Conservation (phyloP, 345 rosid species). For the Rubroshorea leprosula region DNA sequence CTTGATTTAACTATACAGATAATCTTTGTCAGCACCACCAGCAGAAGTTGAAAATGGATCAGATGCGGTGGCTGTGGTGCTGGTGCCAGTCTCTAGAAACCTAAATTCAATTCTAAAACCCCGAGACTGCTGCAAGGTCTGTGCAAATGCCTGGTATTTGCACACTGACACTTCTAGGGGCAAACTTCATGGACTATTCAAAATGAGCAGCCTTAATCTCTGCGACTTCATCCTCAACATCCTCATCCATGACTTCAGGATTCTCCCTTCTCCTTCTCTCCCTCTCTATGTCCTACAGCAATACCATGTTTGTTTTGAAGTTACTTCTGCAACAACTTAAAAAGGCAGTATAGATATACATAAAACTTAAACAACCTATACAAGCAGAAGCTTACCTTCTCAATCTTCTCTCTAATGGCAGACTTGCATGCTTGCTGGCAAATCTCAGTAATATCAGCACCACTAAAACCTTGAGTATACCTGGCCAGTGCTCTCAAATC, state of each 20-base stretch:
- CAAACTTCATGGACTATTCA: conserved; percentile 50
- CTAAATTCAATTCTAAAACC: conserved; percentile 41
- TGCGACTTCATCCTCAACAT: conserved; percentile 42
- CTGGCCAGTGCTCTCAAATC: conserved; percentile 57
- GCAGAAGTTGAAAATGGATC: conserved; percentile 38
- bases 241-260: conserved; percentile 54
- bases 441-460: conserved; percentile 65
- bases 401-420: conserved; percentile 66
- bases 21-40: conserved; percentile 33
- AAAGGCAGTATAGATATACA: neutral
- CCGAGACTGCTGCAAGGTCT: conserved; percentile 44
- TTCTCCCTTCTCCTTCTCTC: conserved; percentile 30
- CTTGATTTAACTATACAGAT: conserved; percentile 32
- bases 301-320: conserved; percentile 1
- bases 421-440: conserved; percentile 65
- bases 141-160: conserved; percentile 40
- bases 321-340: neutral
- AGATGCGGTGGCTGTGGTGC: conserved; percentile 12
- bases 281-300: conserved; percentile 40
- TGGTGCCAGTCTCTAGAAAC: conserved; percentile 23
- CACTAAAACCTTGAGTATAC: conserved; percentile 61
- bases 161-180: conserved; percentile 41
- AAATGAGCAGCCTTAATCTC: conserved; percentile 50
- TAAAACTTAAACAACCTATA: neutral
- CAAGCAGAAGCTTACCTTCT: conserved; percentile 36